A percentile compares a stretch with the other conserved stretches of the same genome.
Evolutionary conservation across 2,329 filamentous ascomycete genomes (phyloP).

Genomic region (Torrubiellomyces zombiae): DNA sequence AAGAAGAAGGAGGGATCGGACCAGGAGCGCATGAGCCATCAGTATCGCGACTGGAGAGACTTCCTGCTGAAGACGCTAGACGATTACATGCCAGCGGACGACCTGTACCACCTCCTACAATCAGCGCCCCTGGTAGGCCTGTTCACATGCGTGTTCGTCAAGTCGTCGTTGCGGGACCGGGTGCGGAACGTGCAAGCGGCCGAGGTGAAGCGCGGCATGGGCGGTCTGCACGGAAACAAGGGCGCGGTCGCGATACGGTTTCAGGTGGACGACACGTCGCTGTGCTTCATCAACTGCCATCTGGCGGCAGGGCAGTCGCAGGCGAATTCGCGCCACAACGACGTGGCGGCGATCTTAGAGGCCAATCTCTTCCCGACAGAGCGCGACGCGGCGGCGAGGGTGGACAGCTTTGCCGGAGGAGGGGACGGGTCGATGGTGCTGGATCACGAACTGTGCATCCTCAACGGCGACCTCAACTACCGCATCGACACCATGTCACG

Average conservation of each 20-base stretch:
- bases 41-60: conserved; percentile 93
- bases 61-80: conserved; percentile 71
- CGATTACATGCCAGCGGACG: conserved; percentile 60
- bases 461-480: conserved; percentile 96
- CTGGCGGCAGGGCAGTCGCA: conserved; percentile 85
- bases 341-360: conserved; percentile 81
- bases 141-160: conserved; percentile 93
- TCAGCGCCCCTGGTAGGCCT: conserved; percentile 78
- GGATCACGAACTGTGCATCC: conserved; percentile 91
- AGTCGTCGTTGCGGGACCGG: conserved; percentile 56
- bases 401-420: conserved; percentile 75
- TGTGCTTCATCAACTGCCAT: conserved; percentile 97
- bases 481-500: conserved; percentile 95
- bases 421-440: conserved; percentile 90
- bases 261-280: conserved; percentile 76
- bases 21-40: conserved; percentile 86
- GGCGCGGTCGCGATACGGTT: conserved; percentile 88
- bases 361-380: conserved; percentile 57
- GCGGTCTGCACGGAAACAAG: conserved; percentile 90
- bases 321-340: conserved; percentile 80
- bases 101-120: conserved; percentile 73
- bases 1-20: conserved; percentile 73
- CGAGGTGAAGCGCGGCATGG: conserved; percentile 92
- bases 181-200: conserved; percentile 63
- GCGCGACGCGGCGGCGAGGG: conserved; percentile 45